Base-by-base conservation (phyloP, 257 asterid genomes). In the Penstemon barbatus region DNA sequence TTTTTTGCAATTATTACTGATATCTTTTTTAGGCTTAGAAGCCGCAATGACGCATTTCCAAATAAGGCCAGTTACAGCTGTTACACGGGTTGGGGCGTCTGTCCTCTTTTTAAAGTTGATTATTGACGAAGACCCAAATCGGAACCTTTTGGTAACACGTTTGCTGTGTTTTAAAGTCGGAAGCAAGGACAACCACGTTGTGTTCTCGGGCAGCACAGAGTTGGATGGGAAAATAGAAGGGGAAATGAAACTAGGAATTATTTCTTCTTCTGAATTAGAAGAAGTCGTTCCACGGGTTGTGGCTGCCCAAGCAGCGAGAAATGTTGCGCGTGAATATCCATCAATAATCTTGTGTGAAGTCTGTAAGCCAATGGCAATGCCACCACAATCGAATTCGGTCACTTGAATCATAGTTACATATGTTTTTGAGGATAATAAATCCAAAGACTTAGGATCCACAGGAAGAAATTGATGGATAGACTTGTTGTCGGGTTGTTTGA, bases 261-360 rank as follows among this genome's bases (percentile, higher is more conserved):
- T 45, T 25, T 66, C 37, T n/a, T 6, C 46, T 43, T 25, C 33
- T 25, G 33, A 25, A 25, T 25, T 25, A 25, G 46, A 8, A 43
- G 60, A 55, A 8, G 19, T 3, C 1, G 74, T 66, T 1, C 12
- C 9, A 9, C 51, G 10, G 8, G 51, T 2, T 25, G 33, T 0
- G 2, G 33, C 33, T 25, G 33, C 33, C 33, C 33, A 25, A 25
- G 33, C 51, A 9, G 8, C 10, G 51, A 46, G 51, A 46, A 46
- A 70, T 7, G 40, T 39, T 2, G 43, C 6, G 7, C 19, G 10
- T 0, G 74, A 46, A 10, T 19, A 42, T 0, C 74, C 74, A 46
- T 69, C 74, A 1, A 69, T 1, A 2, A 69, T 0, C 43, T 70
- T 70, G 57, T 70, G 74, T 33, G 60, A 70, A 40, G 61, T 11